Conservation (phyloP, 768 basidiomycete species). For the Pisolithus sp. region DNA sequence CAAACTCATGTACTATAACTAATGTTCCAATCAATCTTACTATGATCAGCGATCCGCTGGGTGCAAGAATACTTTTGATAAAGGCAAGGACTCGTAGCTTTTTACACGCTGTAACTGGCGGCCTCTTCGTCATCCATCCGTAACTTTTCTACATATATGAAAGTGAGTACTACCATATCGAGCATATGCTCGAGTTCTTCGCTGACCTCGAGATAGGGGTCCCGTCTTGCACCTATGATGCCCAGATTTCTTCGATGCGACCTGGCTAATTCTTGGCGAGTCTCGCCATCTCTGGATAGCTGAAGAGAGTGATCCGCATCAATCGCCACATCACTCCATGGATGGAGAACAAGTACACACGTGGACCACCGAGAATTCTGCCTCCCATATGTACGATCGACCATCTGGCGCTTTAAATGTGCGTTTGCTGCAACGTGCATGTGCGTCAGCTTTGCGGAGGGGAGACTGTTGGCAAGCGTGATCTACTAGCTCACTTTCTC, state of each 20-base stretch:
- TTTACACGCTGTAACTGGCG: not conserved
- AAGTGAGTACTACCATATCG: constrained; percentile 26
- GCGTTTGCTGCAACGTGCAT: constrained; percentile 12
- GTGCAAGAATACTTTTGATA: not conserved
- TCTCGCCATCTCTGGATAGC: not conserved
- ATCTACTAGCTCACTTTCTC: constrained; percentile 13
- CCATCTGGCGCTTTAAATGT: constrained; percentile 29
- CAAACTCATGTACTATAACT: no score
- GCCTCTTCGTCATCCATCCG: constrained; percentile 9
- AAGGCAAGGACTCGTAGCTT: not conserved
- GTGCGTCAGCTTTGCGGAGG: not conserved
- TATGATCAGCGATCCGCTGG: not conserved
- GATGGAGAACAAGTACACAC: not conserved
- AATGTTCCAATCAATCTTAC: not conserved
- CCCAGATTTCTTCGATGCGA: constrained; percentile 3
- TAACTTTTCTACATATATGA: constrained; percentile 24
- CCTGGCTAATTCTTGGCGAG: not conserved
- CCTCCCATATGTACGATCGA: constrained; percentile 27
- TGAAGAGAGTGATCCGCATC: not conserved
- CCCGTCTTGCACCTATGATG: not conserved
- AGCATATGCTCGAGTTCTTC: constrained; percentile 17
- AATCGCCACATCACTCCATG: not conserved
- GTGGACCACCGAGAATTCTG: constrained; percentile 6
- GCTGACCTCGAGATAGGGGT: constrained; percentile 3
- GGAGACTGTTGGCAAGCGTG: not conserved